phyloP scores from a whole-genome alignment of 1,284 basidiomycete species.

The Ustilago bromivora region DNA sequence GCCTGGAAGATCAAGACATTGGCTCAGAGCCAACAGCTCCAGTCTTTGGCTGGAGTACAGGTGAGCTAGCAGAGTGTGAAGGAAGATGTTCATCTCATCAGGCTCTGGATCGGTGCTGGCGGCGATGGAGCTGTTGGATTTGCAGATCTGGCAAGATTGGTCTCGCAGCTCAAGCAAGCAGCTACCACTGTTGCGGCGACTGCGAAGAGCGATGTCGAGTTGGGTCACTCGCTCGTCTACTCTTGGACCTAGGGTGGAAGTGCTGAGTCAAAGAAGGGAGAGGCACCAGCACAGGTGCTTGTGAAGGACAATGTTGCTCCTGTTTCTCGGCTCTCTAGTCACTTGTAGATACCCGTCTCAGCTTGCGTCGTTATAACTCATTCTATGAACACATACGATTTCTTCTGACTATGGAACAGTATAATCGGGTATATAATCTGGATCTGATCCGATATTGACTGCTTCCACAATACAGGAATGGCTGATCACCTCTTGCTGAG shows the following conservation, averaged over 20 bases:
- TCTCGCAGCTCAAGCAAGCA: conserved; percentile 29
- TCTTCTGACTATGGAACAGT: neutral
- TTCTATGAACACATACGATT: neutral
- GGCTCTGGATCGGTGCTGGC: conserved; percentile 37
- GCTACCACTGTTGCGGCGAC: conserved; percentile 5
- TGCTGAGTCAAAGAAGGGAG: conserved; percentile 4
- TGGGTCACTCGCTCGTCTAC: conserved; percentile 39
- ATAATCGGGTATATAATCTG: conserved; percentile 25
- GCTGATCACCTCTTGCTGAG: conserved; percentile 17
- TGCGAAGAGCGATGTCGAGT: conserved; percentile 20
- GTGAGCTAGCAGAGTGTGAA: conserved; percentile 12
- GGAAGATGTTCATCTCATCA: conserved; percentile 33
- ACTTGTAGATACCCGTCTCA: conserved; percentile 6
- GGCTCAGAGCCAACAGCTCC: conserved; percentile 13
- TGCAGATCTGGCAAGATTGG: conserved; percentile 29
- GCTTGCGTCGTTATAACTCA: neutral
- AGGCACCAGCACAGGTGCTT: neutral
- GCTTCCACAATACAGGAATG: neutral
- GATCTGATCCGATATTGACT: neutral
- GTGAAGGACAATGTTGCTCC: neutral
- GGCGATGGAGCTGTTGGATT: conserved; percentile 26
- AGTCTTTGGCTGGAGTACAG: conserved; percentile 22
- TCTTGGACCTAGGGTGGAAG: conserved; percentile 22
- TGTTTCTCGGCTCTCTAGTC: conserved; percentile 5
- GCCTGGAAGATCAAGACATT: conserved; percentile 31